A percentile compares a stretch with the other conserved stretches of the same genome.
Evolutionary conservation across 345 rosid genomes (phyloP).

Genomic region (Citrus sp.): DNA sequence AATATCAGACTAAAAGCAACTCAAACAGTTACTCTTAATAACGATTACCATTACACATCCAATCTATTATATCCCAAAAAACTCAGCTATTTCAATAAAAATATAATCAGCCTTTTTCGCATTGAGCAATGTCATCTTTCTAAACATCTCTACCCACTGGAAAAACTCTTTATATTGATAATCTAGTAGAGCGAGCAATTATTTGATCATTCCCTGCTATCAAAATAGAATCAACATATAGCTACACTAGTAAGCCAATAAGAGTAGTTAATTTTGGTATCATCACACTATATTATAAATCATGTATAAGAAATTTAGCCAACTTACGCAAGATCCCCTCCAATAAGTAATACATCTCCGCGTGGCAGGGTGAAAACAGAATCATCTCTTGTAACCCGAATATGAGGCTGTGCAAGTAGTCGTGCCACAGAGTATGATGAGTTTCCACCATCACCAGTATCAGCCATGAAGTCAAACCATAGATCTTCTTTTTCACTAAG

Average conservation of each 20-base stretch:
- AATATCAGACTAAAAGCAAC: not conserved
- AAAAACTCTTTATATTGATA: not conserved
- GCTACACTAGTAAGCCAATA: conserved; percentile 5
- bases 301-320: conserved; percentile 9
- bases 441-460: conserved; percentile 99
- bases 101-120: not conserved
- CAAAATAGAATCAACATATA: not conserved
- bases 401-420: conserved; percentile 82
- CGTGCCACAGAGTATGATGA: conserved; percentile 86
- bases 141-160: not conserved
- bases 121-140: not conserved
- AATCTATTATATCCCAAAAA: not conserved
- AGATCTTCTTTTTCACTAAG: conserved; percentile 65
- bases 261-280: not conserved
- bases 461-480: conserved; percentile 99
- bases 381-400: conserved; percentile 41
- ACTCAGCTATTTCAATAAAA: not conserved
- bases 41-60: not conserved
- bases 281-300: conserved; percentile 4
- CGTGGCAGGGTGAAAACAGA: conserved; percentile 54
- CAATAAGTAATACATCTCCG: conserved; percentile 74
- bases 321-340: conserved; percentile 99
- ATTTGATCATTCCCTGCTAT: not conserved
- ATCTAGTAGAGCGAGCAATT: not conserved
- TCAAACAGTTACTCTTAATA: not conserved